Evolutionary conservation across 1,284 basidiomycete species (phyloP).

Genomic region (Boletus smithii): DNA sequence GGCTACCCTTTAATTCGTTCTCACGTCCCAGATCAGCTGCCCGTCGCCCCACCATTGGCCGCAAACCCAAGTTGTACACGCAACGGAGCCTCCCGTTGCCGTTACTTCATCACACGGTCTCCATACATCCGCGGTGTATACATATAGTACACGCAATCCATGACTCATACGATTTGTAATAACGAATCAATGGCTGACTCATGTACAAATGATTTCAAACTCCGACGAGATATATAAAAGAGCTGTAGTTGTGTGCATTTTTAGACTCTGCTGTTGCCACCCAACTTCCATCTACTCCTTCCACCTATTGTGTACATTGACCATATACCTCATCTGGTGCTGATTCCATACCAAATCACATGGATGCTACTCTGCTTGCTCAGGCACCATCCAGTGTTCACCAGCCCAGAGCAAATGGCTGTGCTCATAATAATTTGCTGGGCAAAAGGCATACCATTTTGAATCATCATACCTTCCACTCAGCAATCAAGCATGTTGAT

Average conservation of each 20-base stretch:
- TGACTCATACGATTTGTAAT: conserved; percentile 2
- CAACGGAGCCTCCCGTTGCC: too few species aligned
- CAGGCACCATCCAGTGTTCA: not conserved
- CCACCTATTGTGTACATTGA: not conserved
- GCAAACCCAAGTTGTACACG: too few species aligned
- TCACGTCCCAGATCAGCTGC: conserved; percentile 8
- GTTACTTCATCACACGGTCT: too few species aligned
- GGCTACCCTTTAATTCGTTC: conserved; percentile 8
- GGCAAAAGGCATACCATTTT: conserved; percentile 6
- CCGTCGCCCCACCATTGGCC: too few species aligned
- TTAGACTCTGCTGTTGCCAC: not conserved
- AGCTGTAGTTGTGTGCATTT: conserved; percentile 3
- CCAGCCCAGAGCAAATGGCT: not conserved
- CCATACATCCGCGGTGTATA: too few species aligned
- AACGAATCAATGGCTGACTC: too few species aligned
- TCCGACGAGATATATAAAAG: conserved; percentile 21
- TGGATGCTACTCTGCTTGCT: not conserved
- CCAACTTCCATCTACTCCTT: not conserved
- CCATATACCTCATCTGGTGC: conserved; percentile 7
- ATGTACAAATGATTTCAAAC: conserved; percentile 21
- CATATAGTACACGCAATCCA: too few species aligned
- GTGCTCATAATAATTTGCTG: not conserved
- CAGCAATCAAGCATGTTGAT: not conserved
- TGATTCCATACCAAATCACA: not conserved
- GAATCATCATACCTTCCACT: not conserved